Base-by-base conservation (phyloP, 371 early-diverging fungal genomes). In the Gilbertella persicaria region DNA sequence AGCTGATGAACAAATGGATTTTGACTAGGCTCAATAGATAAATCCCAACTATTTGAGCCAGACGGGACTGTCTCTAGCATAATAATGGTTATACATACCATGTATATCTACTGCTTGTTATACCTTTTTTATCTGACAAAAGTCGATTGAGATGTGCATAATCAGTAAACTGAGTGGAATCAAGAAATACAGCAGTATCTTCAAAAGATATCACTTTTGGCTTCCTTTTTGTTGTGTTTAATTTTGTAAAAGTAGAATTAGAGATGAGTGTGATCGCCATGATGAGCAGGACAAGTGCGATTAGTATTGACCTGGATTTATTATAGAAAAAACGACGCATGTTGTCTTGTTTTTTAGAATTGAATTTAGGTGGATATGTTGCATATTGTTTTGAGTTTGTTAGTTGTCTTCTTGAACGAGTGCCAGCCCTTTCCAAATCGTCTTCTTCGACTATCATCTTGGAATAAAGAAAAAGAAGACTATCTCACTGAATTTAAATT, bases 111-210 rank as follows among this genome's bases (percentile, higher is more conserved):
- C n/a, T n/a, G n/a, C 16, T n/a, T 17, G 12, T 17, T 29, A 21
- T 19, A 60, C 38, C 49, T 16, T 44, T 50, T 23, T 63, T 53
- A 17, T 60, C 53, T 24, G 26, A 21, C 14, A 71, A 41, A 6
- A 71, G 58, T 37, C 35, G 41, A 30, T 64, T 48, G 9, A 71
- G 49, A 21, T 62, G 28, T 36, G 52, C 56, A 50, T 71, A 71
- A 51, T 71, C 65, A 6, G 67, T 64, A 17, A 54, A 53, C 37
- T 71, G 65, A 5, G 55, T 56, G 0, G 67, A 63, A 41, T 71
- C 71, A 12, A 47, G 28, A 37, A 48, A 59, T 5, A 41, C 17
- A 12, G 14, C 8, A 5, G 40, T 12, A 0, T 46, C 36, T 20
- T 48, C 39, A 19, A 38, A 37, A 3, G 2, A 21, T 16, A 26